Evolutionary conservation across 352 stramenopile genomes (phyloP).

Genomic region (Phytophthora sojae): DNA sequence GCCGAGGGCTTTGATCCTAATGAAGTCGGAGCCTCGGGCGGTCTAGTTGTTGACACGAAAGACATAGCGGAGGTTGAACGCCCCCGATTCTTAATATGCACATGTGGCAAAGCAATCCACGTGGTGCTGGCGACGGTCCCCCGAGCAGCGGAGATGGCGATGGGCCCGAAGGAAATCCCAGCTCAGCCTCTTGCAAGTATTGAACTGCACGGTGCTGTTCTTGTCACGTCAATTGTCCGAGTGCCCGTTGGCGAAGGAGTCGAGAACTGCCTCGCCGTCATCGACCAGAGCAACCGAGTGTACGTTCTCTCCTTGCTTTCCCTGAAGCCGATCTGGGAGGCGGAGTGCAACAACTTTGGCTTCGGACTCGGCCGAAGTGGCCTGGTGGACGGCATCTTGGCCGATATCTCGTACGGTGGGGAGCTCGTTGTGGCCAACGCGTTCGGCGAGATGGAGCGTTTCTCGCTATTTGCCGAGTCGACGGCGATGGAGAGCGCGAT

Average conservation of each 20-base stretch:
- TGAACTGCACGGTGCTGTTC: conserved; percentile 48
- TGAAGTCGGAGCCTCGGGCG: conserved; percentile 21
- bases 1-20: conserved; percentile 41
- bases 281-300: conserved; percentile 73
- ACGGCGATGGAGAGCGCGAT: conserved; percentile 65
- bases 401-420: conserved; percentile 53
- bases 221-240: conserved; percentile 61
- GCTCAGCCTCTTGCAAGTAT: conserved; percentile 60
- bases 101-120: conserved; percentile 64
- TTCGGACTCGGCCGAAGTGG: conserved; percentile 39
- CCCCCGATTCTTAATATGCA: conserved; percentile 64
- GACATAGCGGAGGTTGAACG: conserved; percentile 43
- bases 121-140: conserved; percentile 59
- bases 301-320: conserved; percentile 73
- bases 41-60: neutral
- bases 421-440: conserved; percentile 68
- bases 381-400: conserved; percentile 55
- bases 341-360: conserved; percentile 44
- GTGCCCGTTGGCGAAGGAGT: conserved; percentile 61
- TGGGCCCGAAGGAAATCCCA: conserved; percentile 52
- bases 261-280: conserved; percentile 68
- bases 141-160: conserved; percentile 66
- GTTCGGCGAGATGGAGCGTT: conserved; percentile 74
- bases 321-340: conserved; percentile 60
- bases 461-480: conserved; percentile 63